Conservation (phyloP, 2,329 filamentous ascomycete species). For the Trichoderma arundinaceum region DNA sequence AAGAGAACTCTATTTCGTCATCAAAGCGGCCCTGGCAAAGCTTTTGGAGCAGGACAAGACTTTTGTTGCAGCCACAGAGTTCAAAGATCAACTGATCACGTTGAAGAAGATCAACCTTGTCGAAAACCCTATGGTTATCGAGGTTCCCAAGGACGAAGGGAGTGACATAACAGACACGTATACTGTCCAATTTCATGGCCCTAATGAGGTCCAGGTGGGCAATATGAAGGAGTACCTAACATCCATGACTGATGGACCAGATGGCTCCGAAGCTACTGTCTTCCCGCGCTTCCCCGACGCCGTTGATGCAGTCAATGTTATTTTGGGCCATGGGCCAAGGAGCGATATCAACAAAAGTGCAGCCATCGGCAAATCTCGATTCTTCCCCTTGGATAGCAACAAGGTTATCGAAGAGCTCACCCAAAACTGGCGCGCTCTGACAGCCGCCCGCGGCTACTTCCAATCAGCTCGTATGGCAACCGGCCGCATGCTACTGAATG, state of each 20-base stretch:
- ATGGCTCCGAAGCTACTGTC: conserved; percentile 41
- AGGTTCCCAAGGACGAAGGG: conserved; percentile 44
- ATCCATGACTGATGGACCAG: conserved; percentile 48
- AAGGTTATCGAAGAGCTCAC: conserved; percentile 41
- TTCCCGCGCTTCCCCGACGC: conserved; percentile 58
- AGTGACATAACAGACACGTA: conserved; percentile 44
- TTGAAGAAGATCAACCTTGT: conserved; percentile 46
- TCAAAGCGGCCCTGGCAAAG: conserved; percentile 47
- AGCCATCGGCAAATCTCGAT: conserved; percentile 54
- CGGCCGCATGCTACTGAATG: conserved; percentile 59
- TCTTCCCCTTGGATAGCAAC: conserved; percentile 51
- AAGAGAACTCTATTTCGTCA: conserved; percentile 51
- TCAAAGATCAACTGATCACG: conserved; percentile 56
- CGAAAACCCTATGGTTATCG: conserved; percentile 44
- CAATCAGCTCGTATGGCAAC: conserved; percentile 61
- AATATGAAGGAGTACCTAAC: conserved; percentile 53
- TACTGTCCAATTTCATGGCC: conserved; percentile 50
- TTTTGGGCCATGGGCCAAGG: conserved; percentile 54
- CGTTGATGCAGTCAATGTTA: conserved; percentile 58
- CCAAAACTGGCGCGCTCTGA: conserved; percentile 42
- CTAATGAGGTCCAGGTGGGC: conserved; percentile 47
- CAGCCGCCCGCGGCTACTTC: conserved; percentile 60
- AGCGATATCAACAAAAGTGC: conserved; percentile 43
- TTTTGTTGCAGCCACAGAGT: conserved; percentile 53
- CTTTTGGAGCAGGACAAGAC: conserved; percentile 43